phyloP scores from a whole-genome alignment of 208 protist species.

The Acanthamoeba triangularis region DNA sequence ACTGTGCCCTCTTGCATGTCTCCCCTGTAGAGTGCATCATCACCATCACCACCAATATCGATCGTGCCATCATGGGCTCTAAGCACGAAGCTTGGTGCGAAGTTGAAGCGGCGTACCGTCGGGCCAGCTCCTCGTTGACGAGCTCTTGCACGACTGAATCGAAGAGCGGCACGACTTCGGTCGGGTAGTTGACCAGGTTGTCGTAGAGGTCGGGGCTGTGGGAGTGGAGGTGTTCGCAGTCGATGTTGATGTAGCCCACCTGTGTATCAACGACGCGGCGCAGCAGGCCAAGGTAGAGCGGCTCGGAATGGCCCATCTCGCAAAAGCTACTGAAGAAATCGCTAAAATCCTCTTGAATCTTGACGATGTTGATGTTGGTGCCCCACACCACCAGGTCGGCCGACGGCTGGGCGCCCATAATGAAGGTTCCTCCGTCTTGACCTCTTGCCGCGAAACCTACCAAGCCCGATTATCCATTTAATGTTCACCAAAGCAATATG shows the following conservation, averaged over 20 bases:
- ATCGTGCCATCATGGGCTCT: neutral
- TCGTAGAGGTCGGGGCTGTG: slow-evolving; percentile 86
- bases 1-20: neutral
- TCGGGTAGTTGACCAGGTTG: slow-evolving; percentile 88
- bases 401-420: neutral
- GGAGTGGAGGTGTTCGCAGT: slow-evolving; percentile 82
- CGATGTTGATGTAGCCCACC: slow-evolving; percentile 83
- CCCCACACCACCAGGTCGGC: slow-evolving; percentile 88
- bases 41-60: neutral
- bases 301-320: neutral
- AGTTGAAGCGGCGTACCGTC: neutral
- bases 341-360: slow-evolving; percentile 79
- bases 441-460: neutral
- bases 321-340: slow-evolving; percentile 86
- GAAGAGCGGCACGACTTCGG: slow-evolving; percentile 89
- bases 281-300: slow-evolving; percentile 51
- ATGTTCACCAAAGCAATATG: neutral
- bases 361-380: slow-evolving; percentile 87
- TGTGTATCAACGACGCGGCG: slow-evolving; percentile 16
- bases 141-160: slow-evolving; percentile 86
- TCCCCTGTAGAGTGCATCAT: neutral
- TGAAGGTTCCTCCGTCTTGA: neutral
- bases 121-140: slow-evolving; percentile 34
- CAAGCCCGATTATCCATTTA: neutral
- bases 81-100: neutral